phyloP scores from a whole-genome alignment of 176 grass and related monocot species.

The Canna indica region DNA sequence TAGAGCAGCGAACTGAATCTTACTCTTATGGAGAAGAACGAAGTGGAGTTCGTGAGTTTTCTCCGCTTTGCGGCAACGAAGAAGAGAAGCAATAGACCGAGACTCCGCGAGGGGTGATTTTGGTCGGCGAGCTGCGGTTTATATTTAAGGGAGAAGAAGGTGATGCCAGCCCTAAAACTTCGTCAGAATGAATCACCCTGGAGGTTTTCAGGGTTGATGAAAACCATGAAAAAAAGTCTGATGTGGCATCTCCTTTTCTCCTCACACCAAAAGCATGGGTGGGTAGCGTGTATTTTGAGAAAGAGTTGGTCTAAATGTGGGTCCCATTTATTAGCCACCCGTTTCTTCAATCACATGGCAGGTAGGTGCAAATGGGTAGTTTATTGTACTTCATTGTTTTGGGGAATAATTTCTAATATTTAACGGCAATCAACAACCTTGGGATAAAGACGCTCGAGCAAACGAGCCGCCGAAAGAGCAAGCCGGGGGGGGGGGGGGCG shows the following conservation, averaged over 20 bases:
- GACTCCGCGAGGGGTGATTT: not conserved
- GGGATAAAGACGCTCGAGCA: not conserved
- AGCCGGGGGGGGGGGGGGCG: no score
- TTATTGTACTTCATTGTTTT: no score
- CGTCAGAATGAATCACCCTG: no score
- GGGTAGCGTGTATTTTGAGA: not conserved
- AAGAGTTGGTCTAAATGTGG: not conserved
- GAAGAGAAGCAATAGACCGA: no score
- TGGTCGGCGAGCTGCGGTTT: not conserved
- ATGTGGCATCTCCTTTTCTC: not conserved
- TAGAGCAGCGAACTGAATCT: not conserved
- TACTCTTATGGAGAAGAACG: not conserved
- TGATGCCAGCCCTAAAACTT: not conserved
- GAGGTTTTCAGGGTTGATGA: not conserved
- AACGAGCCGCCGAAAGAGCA: not conserved
- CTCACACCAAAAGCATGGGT: no score
- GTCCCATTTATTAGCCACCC: not conserved
- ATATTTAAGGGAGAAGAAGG: not conserved
- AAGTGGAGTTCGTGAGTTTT: not conserved
- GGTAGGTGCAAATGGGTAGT: not conserved
- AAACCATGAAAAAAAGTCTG: not conserved
- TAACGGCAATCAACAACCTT: not conserved
- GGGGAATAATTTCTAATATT: no score
- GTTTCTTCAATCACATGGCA: not conserved
- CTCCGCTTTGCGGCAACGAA: no score